These are phyloP conservation scores for Saksenaea oblongispora DNA, from an alignment of 371 early-diverging fungal species.

Conservation along the genomic window DNA sequence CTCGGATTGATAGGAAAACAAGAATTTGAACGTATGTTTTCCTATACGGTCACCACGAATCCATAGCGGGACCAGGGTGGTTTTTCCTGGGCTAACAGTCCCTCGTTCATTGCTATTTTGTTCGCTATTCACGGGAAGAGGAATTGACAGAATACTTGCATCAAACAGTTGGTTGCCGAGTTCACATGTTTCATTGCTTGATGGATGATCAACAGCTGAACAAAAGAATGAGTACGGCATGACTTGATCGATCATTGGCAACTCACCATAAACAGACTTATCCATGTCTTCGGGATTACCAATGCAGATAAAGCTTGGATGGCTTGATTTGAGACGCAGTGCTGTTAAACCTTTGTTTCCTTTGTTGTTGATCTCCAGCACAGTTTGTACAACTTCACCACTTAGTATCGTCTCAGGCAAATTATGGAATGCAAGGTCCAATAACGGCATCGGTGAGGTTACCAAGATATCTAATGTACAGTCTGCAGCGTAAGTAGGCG, in stretches of 20 bases:
- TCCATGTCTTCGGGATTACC: slow-evolving; percentile 56
- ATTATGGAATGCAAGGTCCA: slow-evolving; percentile 73
- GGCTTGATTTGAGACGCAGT: slow-evolving; percentile 77
- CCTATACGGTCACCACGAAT: slow-evolving; percentile 91
- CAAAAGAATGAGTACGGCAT: not conserved
- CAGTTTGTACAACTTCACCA: slow-evolving; percentile 79
- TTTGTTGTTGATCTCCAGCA: slow-evolving; percentile 80
- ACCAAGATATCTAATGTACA: slow-evolving; percentile 73
- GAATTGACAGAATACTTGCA: slow-evolving; percentile 45
- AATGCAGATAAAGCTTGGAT: slow-evolving; percentile 85
- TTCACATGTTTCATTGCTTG: slow-evolving; percentile 5
- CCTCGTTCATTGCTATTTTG: slow-evolving; percentile 18
- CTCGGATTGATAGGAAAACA: slow-evolving; percentile 73
- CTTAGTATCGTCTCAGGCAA: slow-evolving; percentile 80
- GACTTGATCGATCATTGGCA: not conserved
- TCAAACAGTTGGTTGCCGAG: slow-evolving; percentile 38
- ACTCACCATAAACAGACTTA: slow-evolving; percentile 40
- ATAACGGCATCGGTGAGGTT: slow-evolving; percentile 81
- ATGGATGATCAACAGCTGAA: not conserved
- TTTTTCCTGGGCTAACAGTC: slow-evolving; percentile 72
- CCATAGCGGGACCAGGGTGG: slow-evolving; percentile 83
- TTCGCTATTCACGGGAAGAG: slow-evolving; percentile 28
- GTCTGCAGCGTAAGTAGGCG: slow-evolving; percentile 67
- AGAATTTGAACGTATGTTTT: slow-evolving; percentile 73
- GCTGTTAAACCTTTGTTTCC: slow-evolving; percentile 76